Evolutionary conservation across 495 filamentous ascomycete genomes (phyloP), one percentile per base, ranked within the genome.

Genomic region (Cetradonia linearis): DNA sequence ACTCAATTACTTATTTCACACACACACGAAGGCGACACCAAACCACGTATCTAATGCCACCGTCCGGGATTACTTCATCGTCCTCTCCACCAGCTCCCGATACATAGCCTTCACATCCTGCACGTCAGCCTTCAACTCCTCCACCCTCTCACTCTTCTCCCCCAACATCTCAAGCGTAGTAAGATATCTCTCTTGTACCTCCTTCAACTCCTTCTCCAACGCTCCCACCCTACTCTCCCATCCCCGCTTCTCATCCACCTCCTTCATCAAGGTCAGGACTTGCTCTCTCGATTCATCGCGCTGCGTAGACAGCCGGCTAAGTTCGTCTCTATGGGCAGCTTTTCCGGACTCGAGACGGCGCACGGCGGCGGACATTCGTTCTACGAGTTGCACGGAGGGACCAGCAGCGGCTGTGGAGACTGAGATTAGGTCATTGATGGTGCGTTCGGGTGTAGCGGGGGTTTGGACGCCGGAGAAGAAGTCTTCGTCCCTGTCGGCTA

Each of bases 81-180:
- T 94, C 70, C 83, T 83, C 72, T 93, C 88, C 44, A 94, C 86
- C 71, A 98, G 71, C 68, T 96, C 92, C 67, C 90, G 81, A 74
- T 96, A 96, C 77, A 98, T 92, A 61, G 85, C 83, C 77, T 98
- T 98, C 68, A 97, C 76, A 77, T 97, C 93, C 55, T 81, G 77
- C 57, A 97, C 86, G 78, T 97, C 93, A 37, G 85, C 85, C 70
- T 81, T 80, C 55, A 99, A 74, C 77, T 97, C 92, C 63, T 95
- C 89, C 16, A 95, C 90, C 69, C 83, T 72, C 78, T 97, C 93
- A 68, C 88, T 95, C 83, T 94, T 96, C 80, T 98, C 93, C 13
- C 93, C 93, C 42, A 96, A 71, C 86, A 98, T 86, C 76, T 96
- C 91, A 46, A 98, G 75, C 48, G 88, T 92, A 1, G 90, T 93